These are phyloP conservation scores for Colletotrichum sp. DNA, from an alignment of 2,329 filamentous ascomycete species.

Conservation along the genomic window DNA sequence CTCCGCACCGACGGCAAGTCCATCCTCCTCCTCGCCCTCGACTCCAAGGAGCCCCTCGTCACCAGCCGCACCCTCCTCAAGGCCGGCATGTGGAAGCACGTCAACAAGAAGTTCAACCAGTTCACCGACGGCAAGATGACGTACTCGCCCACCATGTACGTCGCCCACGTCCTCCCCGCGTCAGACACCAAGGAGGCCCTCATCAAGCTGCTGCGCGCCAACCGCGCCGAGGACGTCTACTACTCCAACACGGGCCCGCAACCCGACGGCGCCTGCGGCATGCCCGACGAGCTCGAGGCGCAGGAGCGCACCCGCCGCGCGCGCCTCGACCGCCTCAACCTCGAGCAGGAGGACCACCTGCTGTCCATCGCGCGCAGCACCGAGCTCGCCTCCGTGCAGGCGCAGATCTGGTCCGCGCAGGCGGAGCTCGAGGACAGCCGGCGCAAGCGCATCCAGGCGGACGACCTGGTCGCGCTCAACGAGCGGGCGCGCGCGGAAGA, in stretches of 20 bases:
- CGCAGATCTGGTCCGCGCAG: slow-evolving; percentile 52
- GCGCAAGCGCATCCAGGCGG: slow-evolving; percentile 47
- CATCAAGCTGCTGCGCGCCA: slow-evolving; percentile 53
- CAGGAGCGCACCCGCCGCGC: slow-evolving; percentile 57
- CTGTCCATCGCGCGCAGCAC: slow-evolving; percentile 52
- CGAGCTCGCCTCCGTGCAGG: slow-evolving; percentile 57
- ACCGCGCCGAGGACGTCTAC: slow-evolving; percentile 58
- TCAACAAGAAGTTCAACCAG: slow-evolving; percentile 65
- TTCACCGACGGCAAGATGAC: slow-evolving; percentile 57
- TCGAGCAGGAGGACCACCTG: slow-evolving; percentile 54
- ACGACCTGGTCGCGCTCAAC: slow-evolving; percentile 48
- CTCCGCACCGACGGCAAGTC: slow-evolving; percentile 64
- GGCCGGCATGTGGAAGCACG: slow-evolving; percentile 67
- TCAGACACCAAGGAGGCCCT: slow-evolving; percentile 46
- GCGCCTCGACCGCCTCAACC: slow-evolving; percentile 46
- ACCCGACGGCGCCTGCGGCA: slow-evolving; percentile 55
- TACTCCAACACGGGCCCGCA: slow-evolving; percentile 60
- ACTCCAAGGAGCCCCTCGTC: slow-evolving; percentile 57
- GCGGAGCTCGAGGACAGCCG: slow-evolving; percentile 57
- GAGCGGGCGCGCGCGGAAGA: slow-evolving; percentile 55
- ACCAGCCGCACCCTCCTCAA: slow-evolving; percentile 65
- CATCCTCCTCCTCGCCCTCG: slow-evolving; percentile 63
- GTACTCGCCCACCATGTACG: slow-evolving; percentile 71
- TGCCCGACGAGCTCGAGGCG: slow-evolving; percentile 54
- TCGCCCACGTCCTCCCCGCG: slow-evolving; percentile 48